Evolutionary conservation across 768 basidiomycete species (phyloP).

Genomic region (Ramaria sp.): DNA sequence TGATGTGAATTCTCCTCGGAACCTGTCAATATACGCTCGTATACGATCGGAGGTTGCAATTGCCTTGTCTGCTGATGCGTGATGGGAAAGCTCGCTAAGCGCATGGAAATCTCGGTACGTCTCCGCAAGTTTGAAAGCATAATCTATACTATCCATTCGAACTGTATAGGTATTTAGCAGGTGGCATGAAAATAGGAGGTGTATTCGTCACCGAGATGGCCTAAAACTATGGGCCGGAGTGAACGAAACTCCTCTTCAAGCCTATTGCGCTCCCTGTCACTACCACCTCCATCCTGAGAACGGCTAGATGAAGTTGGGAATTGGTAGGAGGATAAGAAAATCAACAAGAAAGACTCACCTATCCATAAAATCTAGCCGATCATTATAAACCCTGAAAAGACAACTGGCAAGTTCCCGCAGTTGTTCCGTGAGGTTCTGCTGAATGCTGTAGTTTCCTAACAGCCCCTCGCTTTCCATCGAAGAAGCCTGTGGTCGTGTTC

Average conservation of each 20-base stretch:
- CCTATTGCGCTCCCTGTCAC: conserved; percentile 44
- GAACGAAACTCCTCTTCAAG: conserved; percentile 58
- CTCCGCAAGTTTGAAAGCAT: conserved; percentile 79
- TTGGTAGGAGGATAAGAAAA: neutral
- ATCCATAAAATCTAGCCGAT: conserved; percentile 38
- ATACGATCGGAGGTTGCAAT: conserved; percentile 41
- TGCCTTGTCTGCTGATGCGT: conserved; percentile 11
- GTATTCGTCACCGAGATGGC: conserved; percentile 59
- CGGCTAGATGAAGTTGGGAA: conserved; percentile 25
- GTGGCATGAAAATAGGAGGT: neutral
- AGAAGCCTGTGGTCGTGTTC: conserved; percentile 40
- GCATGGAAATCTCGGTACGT: conserved; percentile 77
- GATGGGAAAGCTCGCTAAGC: conserved; percentile 77
- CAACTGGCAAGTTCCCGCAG: conserved; percentile 4
- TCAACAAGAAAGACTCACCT: neutral
- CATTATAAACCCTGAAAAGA: conserved; percentile 18
- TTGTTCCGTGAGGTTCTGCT: conserved; percentile 28
- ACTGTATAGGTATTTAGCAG: conserved; percentile 31
- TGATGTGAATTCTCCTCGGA: conserved; percentile 75
- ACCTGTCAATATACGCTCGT: conserved; percentile 63
- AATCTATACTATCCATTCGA: conserved; percentile 47
- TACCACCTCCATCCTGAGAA: conserved; percentile 34
- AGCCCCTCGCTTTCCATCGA: conserved; percentile 48
- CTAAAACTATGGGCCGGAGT: conserved; percentile 67
- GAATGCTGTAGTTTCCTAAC: conserved; percentile 47